Evolutionary conservation across 1,139 yeast species (phyloP).

Genomic region (Pneumocystis murina): DNA sequence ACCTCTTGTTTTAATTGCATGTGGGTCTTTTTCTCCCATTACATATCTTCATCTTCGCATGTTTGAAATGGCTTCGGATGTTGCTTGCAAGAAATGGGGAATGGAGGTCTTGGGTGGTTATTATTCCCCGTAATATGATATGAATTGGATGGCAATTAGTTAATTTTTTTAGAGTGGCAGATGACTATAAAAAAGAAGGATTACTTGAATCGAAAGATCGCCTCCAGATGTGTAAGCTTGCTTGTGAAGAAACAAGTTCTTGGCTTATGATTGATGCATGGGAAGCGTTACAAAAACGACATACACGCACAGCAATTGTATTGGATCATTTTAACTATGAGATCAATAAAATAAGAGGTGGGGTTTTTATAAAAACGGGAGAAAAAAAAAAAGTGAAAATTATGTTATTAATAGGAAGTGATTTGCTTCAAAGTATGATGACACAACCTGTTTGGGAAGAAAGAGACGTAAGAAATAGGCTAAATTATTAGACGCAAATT

Average conservation of each 20-base stretch:
- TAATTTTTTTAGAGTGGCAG: constrained; percentile 40
- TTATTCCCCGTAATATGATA: constrained; percentile 52
- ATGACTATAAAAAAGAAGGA: constrained; percentile 86
- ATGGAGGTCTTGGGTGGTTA: constrained; percentile 95
- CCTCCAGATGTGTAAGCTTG: constrained; percentile 94
- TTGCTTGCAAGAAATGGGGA: constrained; percentile 80
- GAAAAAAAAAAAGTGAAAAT: constrained; percentile 53
- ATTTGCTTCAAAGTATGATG: constrained; percentile 96
- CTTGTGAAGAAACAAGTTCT: constrained; percentile 88
- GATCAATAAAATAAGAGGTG: constrained; percentile 77
- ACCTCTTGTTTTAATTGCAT: constrained; percentile 88
- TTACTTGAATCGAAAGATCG: constrained; percentile 77
- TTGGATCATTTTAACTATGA: constrained; percentile 94
- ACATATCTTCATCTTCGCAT: constrained; percentile 86
- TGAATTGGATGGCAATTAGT: background rate
- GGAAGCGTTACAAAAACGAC: constrained; percentile 86
- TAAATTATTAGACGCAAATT: no score
- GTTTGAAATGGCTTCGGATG: constrained; percentile 97
- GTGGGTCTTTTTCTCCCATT: constrained; percentile 93
- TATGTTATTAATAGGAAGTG: constrained; percentile 96
- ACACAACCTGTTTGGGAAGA: constrained; percentile 99
- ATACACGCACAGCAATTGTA: constrained; percentile 88
- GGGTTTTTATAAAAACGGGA: constrained; percentile 61
- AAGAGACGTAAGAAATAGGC: constrained; percentile 35
- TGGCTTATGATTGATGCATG: constrained; percentile 99